Evolutionary conservation across 2,329 filamentous ascomycete species (phyloP).

Genomic region (Coniochaeta prunicola): DNA sequence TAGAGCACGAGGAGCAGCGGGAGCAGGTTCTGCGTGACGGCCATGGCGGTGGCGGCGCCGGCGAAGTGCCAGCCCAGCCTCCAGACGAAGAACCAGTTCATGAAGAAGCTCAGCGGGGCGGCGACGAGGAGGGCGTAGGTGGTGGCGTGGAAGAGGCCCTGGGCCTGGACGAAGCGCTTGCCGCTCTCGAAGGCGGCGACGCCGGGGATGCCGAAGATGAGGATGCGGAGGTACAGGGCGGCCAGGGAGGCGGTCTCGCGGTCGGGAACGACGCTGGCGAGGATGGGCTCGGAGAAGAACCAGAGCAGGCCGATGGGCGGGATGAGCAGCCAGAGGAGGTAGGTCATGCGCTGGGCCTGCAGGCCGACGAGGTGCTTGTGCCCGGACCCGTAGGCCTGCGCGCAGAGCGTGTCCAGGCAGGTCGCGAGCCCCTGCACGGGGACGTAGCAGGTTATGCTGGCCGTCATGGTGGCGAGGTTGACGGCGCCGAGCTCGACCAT

Average conservation of each 20-base stretch:
- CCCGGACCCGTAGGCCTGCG: constrained; percentile 67
- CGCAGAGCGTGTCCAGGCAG: constrained; percentile 64
- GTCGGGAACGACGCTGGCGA: constrained; percentile 27
- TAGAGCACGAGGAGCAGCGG: constrained; percentile 68
- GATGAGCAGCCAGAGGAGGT: constrained; percentile 59
- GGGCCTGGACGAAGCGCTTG: constrained; percentile 71
- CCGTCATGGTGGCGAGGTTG: constrained; percentile 52
- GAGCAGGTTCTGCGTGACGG: constrained; percentile 67
- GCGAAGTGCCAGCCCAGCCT: constrained; percentile 60
- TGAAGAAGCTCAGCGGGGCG: constrained; percentile 58
- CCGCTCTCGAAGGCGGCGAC: constrained; percentile 67
- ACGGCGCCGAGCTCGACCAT: constrained; percentile 51
- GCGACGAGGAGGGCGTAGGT: constrained; percentile 35
- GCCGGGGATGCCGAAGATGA: constrained; percentile 62
- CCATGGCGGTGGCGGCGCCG: constrained; percentile 72
- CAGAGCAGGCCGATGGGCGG: constrained; percentile 62
- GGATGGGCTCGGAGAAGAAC: constrained; percentile 53
- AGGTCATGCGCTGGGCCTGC: constrained; percentile 65
- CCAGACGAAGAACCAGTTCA: constrained; percentile 75
- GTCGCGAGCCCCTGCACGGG: constrained; percentile 61
- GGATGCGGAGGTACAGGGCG: constrained; percentile 61
- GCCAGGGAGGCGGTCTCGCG: constrained; percentile 60
- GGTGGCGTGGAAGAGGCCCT: constrained; percentile 66
- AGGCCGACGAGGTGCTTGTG: constrained; percentile 63
- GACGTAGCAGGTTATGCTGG: constrained; percentile 55